phyloP scores from a whole-genome alignment of 2,329 filamentous ascomycete genomes.

The Elsinoe ampelina region DNA sequence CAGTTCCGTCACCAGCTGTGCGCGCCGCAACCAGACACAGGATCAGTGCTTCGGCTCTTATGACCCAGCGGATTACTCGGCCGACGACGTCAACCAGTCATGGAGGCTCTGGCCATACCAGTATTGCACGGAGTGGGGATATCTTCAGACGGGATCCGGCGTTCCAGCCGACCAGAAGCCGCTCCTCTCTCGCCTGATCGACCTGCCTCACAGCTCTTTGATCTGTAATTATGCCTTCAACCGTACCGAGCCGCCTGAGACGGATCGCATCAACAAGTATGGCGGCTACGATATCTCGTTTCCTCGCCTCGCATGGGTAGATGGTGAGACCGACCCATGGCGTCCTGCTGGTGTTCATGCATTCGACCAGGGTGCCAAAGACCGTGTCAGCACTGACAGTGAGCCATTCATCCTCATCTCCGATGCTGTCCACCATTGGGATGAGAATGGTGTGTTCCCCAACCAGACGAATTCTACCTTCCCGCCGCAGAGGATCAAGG shows the following conservation, averaged over 20 bases:
- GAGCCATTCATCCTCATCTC: slow-evolving; percentile 67
- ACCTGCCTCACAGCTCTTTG: slow-evolving; percentile 51
- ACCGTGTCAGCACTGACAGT: slow-evolving; percentile 49
- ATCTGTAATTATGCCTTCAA: slow-evolving; percentile 60
- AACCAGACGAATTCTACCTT: slow-evolving; percentile 51
- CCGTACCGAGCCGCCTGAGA: slow-evolving; percentile 53
- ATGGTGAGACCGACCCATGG: slow-evolving; percentile 75
- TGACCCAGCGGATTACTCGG: slow-evolving; percentile 38
- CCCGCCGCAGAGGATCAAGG: slow-evolving; percentile 49
- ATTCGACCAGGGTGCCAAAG: slow-evolving; percentile 42
- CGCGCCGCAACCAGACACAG: slow-evolving; percentile 30
- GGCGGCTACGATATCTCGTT: slow-evolving; percentile 66
- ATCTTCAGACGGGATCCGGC: slow-evolving; percentile 62
- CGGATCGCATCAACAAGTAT: slow-evolving; percentile 62
- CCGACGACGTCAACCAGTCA: slow-evolving; percentile 34
- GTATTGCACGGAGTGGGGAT: slow-evolving; percentile 62
- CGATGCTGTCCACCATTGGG: slow-evolving; percentile 74
- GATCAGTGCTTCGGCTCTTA: slow-evolving; percentile 45
- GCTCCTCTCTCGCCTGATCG: slow-evolving; percentile 61
- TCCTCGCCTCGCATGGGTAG: slow-evolving; percentile 65
- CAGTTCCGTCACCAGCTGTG: slow-evolving; percentile 34
- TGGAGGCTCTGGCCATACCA: slow-evolving; percentile 51
- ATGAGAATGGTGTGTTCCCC: slow-evolving; percentile 58
- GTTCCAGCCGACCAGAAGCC: slow-evolving; percentile 56
- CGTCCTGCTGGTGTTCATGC: slow-evolving; percentile 62